phyloP scores from a whole-genome alignment of 1,284 basidiomycete species.

The Mycosarcoma maydis region DNA sequence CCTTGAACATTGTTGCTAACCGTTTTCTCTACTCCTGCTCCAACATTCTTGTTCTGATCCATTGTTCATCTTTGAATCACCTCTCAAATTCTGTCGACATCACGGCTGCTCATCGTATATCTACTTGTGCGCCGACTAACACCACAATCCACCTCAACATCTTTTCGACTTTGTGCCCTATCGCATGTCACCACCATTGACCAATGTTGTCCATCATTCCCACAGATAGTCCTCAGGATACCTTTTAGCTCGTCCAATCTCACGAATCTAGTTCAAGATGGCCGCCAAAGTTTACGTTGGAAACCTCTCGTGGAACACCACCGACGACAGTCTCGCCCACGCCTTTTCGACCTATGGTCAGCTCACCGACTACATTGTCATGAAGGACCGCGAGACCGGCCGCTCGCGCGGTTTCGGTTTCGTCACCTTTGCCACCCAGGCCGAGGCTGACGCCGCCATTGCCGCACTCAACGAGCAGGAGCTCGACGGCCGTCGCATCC shows the following conservation, averaged over 20 bases:
- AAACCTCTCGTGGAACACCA: slow-evolving; percentile 67
- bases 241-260: slow-evolving; percentile 25
- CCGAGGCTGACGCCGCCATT: slow-evolving; percentile 85
- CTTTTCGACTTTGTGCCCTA: no score
- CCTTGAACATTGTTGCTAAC: no score
- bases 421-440: slow-evolving; percentile 71
- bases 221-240: slow-evolving; percentile 44
- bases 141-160: background rate
- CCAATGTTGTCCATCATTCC: background rate
- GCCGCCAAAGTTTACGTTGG: slow-evolving; percentile 67
- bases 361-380: slow-evolving; percentile 73
- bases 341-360: slow-evolving; percentile 65
- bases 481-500: slow-evolving; percentile 88
- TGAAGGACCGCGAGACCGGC: slow-evolving; percentile 96
- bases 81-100: no score
- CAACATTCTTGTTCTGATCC: no score
- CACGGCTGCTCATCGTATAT: no score
- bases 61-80: no score
- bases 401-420: slow-evolving; percentile 92
- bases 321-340: slow-evolving; percentile 65
- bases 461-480: slow-evolving; percentile 84
- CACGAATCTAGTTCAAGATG: slow-evolving; percentile 50
- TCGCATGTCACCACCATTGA: background rate
- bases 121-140: no score
- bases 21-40: no score